These are phyloP conservation scores for Hortaea sp. DNA, from an alignment of 2,329 filamentous ascomycete genomes.

Conservation along the genomic window DNA sequence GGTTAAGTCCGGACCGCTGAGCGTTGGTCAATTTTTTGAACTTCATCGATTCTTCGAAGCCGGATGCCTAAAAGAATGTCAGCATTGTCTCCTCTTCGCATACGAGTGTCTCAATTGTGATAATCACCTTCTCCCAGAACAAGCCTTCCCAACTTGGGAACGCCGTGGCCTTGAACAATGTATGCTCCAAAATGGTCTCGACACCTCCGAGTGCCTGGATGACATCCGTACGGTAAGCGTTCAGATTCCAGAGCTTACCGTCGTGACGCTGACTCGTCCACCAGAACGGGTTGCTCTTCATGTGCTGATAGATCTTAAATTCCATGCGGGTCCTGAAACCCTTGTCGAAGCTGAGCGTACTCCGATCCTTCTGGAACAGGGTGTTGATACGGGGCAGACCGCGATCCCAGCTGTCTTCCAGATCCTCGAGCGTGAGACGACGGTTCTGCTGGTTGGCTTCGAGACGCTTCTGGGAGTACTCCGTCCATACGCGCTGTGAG, in stretches of 20 bases:
- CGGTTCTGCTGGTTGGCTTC: conserved; percentile 97
- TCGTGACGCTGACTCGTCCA: conserved; percentile 68
- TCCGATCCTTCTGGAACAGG: conserved; percentile 95
- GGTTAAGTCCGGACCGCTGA: conserved; percentile 90
- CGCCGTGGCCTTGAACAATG: conserved; percentile 83
- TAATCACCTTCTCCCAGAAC: neutral
- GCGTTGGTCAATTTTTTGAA: conserved; percentile 71
- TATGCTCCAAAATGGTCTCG: conserved; percentile 95
- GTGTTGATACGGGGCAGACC: conserved; percentile 97
- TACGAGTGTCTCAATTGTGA: neutral
- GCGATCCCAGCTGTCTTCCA: conserved; percentile 97
- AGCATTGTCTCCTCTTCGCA: neutral
- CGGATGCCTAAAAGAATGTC: conserved; percentile 17
- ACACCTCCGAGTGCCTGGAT: conserved; percentile 95
- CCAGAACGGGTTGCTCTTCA: conserved; percentile 50
- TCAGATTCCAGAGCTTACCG: conserved; percentile 94
- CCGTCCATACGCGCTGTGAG: conserved; percentile 97
- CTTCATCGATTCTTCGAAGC: conserved; percentile 1
- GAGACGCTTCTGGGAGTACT: conserved; percentile 94
- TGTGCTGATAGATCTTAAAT: conserved; percentile 96
- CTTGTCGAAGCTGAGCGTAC: conserved; percentile 95
- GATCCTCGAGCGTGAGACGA: conserved; percentile 83
- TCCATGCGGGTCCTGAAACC: conserved; percentile 91
- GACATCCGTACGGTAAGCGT: conserved; percentile 90
- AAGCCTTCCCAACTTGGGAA: conserved; percentile 90